phyloP scores from a whole-genome alignment of 2,329 filamentous ascomycete species.

The Pseudocercospora ulei region DNA sequence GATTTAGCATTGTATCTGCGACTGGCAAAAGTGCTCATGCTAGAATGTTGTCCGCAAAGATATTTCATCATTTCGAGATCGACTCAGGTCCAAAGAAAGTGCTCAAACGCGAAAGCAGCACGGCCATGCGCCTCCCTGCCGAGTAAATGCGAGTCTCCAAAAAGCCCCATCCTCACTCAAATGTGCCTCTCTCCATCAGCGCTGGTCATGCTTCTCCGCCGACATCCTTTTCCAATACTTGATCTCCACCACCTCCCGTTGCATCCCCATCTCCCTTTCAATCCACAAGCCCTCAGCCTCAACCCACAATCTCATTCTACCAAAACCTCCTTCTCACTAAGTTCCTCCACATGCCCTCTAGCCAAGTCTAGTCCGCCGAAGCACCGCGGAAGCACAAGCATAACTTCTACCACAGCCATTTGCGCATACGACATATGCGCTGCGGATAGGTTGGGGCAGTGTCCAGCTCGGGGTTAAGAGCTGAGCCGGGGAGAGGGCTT shows the following conservation, averaged over 20 bases:
- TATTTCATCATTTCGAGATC: no score
- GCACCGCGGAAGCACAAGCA: background rate
- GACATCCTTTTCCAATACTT: slow-evolving; percentile 1
- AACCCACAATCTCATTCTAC: background rate
- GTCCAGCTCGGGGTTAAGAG: no score
- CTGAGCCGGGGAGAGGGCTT: no score
- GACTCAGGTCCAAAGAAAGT: no score
- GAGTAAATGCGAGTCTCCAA: background rate
- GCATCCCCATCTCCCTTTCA: background rate
- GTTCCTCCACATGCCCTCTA: background rate
- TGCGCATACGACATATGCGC: background rate
- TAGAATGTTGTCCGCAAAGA: no score
- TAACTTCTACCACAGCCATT: slow-evolving; percentile 2
- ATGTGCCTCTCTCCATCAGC: no score
- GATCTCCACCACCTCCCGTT: background rate
- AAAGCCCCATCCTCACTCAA: background rate
- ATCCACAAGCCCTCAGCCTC: background rate
- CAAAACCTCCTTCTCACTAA: background rate
- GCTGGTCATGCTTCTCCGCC: background rate
- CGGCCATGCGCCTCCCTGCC: background rate
- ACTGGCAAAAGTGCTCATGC: no score
- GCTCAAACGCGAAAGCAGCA: no score
- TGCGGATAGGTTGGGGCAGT: background rate
- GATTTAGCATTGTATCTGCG: no score
- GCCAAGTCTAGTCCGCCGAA: slow-evolving; percentile 1